A percentile compares a stretch with the other conserved stretches of the same genome.
phyloP scores from a whole-genome alignment of 306 rosid genomes.

The Casuarina cunninghamiana region DNA sequence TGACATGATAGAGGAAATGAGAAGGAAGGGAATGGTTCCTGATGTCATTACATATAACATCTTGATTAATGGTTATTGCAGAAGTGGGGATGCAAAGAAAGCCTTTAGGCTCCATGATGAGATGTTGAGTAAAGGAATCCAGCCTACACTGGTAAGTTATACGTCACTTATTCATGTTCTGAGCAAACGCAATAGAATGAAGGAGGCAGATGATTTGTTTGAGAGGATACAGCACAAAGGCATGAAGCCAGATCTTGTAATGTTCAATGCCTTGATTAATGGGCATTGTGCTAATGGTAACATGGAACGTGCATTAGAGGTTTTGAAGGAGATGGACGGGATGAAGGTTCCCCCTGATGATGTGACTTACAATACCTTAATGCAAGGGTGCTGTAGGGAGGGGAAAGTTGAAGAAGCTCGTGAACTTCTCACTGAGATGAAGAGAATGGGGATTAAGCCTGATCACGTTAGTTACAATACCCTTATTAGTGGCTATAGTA shows the following conservation, averaged over 20 bases:
- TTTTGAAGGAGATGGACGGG: constrained; percentile 70
- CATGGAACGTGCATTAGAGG: constrained; percentile 52
- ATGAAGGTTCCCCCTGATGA: constrained; percentile 70
- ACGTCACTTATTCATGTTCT: constrained; percentile 72
- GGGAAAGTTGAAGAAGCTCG: constrained; percentile 91
- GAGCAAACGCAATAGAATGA: constrained; percentile 64
- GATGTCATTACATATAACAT: constrained; percentile 80
- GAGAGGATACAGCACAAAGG: constrained; percentile 51
- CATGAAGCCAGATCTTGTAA: constrained; percentile 62
- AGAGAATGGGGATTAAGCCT: constrained; percentile 78
- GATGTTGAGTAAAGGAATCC: constrained; percentile 55
- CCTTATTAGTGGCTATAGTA: constrained; percentile 83
- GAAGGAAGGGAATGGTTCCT: constrained; percentile 53
- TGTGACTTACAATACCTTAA: constrained; percentile 80
- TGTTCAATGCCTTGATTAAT: constrained; percentile 77
- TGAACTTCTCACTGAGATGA: constrained; percentile 71
- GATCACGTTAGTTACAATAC: constrained; percentile 83
- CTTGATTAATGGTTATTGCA: constrained; percentile 72
- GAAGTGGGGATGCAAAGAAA: constrained; percentile 63
- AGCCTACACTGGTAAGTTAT: constrained; percentile 63
- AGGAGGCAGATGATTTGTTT: constrained; percentile 69
- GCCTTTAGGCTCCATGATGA: constrained; percentile 65
- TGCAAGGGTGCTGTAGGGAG: constrained; percentile 80
- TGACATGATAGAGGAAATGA: constrained; percentile 58
- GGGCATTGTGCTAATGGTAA: constrained; percentile 73